These are phyloP conservation scores for Amanita subjunquillea DNA, from an alignment of 768 basidiomycete genomes.

Conservation along the genomic window DNA sequence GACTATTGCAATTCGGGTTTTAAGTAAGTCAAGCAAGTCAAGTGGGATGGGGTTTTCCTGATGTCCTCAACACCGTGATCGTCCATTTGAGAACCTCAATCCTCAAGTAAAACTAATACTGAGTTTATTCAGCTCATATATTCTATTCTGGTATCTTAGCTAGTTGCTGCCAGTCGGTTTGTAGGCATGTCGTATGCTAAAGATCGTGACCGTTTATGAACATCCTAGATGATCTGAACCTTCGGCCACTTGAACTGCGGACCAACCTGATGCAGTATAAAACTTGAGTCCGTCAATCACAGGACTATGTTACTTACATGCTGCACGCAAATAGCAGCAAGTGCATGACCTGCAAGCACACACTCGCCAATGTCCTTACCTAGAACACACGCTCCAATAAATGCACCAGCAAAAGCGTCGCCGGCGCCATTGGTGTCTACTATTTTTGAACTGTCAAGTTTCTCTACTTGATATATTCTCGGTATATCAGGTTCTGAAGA, in stretches of 20 bases:
- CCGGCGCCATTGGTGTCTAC: conserved; percentile 98
- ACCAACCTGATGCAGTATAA: conserved; percentile 25
- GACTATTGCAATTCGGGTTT: too few relatives aligned
- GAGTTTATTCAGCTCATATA: conserved; percentile 53
- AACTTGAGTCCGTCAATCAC: not conserved
- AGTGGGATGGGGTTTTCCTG: too few relatives aligned
- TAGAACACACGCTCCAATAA: conserved; percentile 74
- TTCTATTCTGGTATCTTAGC: conserved; percentile 44
- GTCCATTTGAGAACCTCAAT: conserved; percentile 30
- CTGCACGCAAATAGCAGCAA: conserved; percentile 80
- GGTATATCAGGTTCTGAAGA: conserved; percentile 42
- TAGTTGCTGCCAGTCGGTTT: conserved; percentile 4
- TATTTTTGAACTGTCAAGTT: conserved; percentile 52
- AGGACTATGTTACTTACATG: conserved; percentile 34
- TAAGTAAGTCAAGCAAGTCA: too few relatives aligned
- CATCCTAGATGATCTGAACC: conserved; percentile 24
- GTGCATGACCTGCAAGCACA: conserved; percentile 77
- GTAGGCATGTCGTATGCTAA: not conserved
- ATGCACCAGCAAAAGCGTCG: conserved; percentile 94
- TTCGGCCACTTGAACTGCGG: conserved; percentile 46
- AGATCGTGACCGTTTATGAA: not conserved
- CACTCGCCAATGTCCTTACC: conserved; percentile 73
- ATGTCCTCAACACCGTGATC: not conserved
- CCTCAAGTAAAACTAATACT: conserved; percentile 61
- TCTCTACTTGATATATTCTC: conserved; percentile 47